Percentiles rank a stretch among this genome's conserved stretches.
These are phyloP conservation scores for Diaporthe citrichinensis DNA, from an alignment of 2,329 filamentous ascomycete genomes.

Conservation along the genomic window DNA sequence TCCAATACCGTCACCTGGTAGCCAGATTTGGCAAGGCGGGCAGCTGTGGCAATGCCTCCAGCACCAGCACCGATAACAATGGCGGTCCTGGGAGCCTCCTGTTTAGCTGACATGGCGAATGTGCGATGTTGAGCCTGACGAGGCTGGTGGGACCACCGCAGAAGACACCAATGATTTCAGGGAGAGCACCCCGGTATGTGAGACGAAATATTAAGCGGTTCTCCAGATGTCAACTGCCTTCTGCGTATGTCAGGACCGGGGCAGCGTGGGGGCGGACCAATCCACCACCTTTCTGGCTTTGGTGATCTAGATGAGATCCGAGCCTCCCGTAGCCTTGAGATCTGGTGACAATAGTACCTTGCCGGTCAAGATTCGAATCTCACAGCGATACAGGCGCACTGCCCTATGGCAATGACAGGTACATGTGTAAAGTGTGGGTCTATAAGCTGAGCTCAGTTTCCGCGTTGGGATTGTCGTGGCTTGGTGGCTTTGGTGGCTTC, in stretches of 20 bases:
- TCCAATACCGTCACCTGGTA: constrained; percentile 83
- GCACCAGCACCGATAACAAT: constrained; percentile 72
- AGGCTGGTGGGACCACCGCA: background rate
- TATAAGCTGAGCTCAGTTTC: background rate
- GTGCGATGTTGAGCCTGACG: background rate
- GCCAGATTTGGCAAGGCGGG: constrained; percentile 78
- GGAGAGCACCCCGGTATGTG: background rate
- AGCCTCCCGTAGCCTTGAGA: background rate
- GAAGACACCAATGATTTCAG: background rate
- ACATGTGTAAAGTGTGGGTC: background rate
- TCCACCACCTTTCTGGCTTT: background rate
- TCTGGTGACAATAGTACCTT: background rate
- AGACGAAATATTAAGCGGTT: background rate
- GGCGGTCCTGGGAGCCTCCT: constrained; percentile 32
- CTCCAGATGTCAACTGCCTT: background rate
- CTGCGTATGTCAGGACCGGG: background rate
- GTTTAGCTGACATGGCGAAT: constrained; percentile 27
- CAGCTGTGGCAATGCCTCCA: constrained; percentile 79
- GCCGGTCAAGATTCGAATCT: background rate
- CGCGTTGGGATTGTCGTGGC: background rate
- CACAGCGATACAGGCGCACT: background rate
- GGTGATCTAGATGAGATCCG: background rate
- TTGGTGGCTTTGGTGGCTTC: constrained; percentile 1
- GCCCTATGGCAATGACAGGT: background rate
- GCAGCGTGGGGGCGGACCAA: background rate